Evolutionary conservation across 2,329 filamentous ascomycete species (phyloP), one percentile per base, ranked within the genome.

Genomic region (Paraphaeosphaeria sporulosa): DNA sequence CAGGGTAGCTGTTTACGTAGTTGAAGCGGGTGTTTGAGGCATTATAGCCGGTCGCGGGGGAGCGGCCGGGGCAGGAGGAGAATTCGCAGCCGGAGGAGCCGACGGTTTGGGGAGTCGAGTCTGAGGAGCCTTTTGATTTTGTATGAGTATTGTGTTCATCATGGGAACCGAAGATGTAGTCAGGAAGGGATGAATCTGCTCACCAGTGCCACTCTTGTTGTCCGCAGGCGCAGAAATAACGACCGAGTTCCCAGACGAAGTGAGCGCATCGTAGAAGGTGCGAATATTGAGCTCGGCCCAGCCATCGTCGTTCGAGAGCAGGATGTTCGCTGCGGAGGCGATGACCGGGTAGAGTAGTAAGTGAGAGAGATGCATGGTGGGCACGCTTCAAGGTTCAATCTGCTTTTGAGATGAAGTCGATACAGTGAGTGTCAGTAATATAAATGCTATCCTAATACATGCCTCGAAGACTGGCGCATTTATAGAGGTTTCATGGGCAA

Each of bases 241-340:
- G 15, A 49, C 47, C 47, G 47, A 49, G 27, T 49, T 49, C 1
- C 47, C 47, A 6, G 47, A 30, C 3, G 47, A 30, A 17, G 47
- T 49, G 21, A 49, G 25, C 12, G 47, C 47, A 7, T 25, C 34
- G 27, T 49, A 49, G 27, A 49, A 49, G 15, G 47, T 49, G 17
- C 47, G 27, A 8, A 49, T 49, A 27, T 49, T 49, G 12, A 49
- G 47, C 27, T 49, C 27, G 10, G 47, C 47, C 47, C 47, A 49
- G 15, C 47, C 47, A 9, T 49, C 47, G 17, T 49, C 47, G 8
- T 49, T 49, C 1, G 47, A 49, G 17, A 49, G 47, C 4, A 49
- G 47, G 27, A 49, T 34, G 15, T 49, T 49, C 3, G 27, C 47
- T n/a, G 27, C 47, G 9, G 47, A 49, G 3, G 47, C 47, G 27